A percentile compares a stretch with the other conserved stretches of the same genome.
Evolutionary conservation across 2,329 filamentous ascomycete genomes (phyloP).

Genomic region (Stemphylium lycopersici): DNA sequence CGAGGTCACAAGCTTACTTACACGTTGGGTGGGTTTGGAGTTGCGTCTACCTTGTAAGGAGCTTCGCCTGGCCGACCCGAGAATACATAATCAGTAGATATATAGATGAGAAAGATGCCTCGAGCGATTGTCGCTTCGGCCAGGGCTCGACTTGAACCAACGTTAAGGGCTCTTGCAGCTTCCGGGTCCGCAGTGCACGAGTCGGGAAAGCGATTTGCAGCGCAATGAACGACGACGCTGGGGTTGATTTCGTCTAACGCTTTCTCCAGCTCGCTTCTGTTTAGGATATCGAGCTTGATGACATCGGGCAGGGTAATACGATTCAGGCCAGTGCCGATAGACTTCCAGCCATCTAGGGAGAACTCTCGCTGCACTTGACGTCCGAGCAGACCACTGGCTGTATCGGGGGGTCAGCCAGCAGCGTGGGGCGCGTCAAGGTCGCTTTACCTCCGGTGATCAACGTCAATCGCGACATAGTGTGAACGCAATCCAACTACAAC

Average conservation of each 20-base stretch:
- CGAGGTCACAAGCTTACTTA: conserved; percentile 7
- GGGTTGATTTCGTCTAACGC: conserved; percentile 65
- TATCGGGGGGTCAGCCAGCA: conserved; percentile 17
- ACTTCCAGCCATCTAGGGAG: conserved; percentile 64
- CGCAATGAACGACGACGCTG: conserved; percentile 83
- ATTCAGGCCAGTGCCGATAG: conserved; percentile 62
- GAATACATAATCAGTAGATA: conserved; percentile 85
- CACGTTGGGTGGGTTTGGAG: conserved; percentile 75
- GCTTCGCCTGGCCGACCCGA: conserved; percentile 77
- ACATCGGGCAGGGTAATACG: conserved; percentile 74
- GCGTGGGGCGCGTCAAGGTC: conserved; percentile 1
- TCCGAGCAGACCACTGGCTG: conserved; percentile 78
- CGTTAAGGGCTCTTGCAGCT: conserved; percentile 75
- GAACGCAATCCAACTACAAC: neutral
- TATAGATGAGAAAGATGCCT: conserved; percentile 72
- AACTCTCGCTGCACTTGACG: conserved; percentile 78
- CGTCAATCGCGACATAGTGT: conserved; percentile 58
- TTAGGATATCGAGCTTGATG: conserved; percentile 59
- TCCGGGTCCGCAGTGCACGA: conserved; percentile 81
- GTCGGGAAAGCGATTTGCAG: conserved; percentile 87
- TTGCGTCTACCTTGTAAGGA: conserved; percentile 72
- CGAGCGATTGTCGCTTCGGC: conserved; percentile 69
- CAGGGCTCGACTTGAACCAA: conserved; percentile 70
- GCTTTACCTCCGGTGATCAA: conserved; percentile 73
- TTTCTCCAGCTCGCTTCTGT: conserved; percentile 53